Percentiles rank a stretch among this genome's conserved stretches.
Evolutionary conservation across 805 yeast species (phyloP).

Genomic region (Kodamaea leandrae): DNA sequence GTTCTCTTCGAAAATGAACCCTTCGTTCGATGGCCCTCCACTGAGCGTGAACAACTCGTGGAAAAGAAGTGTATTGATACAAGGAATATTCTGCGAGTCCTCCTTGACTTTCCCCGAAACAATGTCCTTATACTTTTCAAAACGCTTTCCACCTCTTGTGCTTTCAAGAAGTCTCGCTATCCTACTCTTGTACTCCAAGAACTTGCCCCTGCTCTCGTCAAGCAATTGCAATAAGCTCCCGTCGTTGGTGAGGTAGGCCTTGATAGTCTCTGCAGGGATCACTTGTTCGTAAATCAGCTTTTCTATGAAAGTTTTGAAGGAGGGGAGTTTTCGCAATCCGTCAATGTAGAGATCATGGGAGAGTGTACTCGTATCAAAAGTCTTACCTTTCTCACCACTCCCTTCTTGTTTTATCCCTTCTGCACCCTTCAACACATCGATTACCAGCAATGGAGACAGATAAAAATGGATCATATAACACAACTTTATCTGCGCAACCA

Average conservation of each 20-base stretch:
- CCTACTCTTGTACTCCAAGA: slow-evolving; percentile 23
- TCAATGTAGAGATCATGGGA: slow-evolving; percentile 16
- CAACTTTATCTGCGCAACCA: slow-evolving; percentile 37
- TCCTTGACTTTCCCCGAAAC: slow-evolving; percentile 2
- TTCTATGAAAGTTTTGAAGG: slow-evolving; percentile 37
- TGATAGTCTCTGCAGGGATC: slow-evolving; percentile 11
- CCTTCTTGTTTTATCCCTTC: slow-evolving; percentile 5
- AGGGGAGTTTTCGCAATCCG: slow-evolving; percentile 32
- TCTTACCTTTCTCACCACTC: neutral
- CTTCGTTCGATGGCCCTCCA: slow-evolving; percentile 17
- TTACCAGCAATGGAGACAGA: slow-evolving; percentile 33
- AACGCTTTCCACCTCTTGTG: slow-evolving; percentile 12
- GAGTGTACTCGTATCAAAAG: neutral
- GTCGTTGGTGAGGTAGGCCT: slow-evolving; percentile 17
- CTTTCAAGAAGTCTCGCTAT: slow-evolving; percentile 25
- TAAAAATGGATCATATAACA: slow-evolving; percentile 41
- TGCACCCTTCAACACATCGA: slow-evolving; percentile 16
- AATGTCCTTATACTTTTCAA: slow-evolving; percentile 27
- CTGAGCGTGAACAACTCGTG: slow-evolving; percentile 32
- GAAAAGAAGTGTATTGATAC: slow-evolving; percentile 19
- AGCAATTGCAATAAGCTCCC: slow-evolving; percentile 15
- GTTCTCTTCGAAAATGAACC: slow-evolving; percentile 32
- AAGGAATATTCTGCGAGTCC: neutral
- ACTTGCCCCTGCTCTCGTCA: slow-evolving; percentile 17
- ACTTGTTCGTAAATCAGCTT: slow-evolving; percentile 12